Evolutionary conservation across 164 flowering plant species (phyloP).

Genomic region (Saururus chinensis): DNA sequence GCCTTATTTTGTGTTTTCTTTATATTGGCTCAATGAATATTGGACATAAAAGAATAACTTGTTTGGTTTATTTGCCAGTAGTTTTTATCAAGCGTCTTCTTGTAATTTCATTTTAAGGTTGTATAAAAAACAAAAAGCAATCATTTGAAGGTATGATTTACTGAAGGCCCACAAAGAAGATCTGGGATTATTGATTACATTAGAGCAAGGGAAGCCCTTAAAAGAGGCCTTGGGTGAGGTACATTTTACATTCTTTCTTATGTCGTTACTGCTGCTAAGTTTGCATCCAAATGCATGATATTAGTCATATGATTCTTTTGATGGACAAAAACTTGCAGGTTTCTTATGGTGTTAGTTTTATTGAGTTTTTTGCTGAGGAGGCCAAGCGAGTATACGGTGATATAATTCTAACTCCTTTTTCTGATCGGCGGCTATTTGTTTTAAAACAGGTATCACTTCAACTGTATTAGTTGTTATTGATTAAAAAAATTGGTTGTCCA

Average conservation of each 20-base stretch:
- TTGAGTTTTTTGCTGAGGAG: conserved; percentile 92
- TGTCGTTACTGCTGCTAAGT: not conserved
- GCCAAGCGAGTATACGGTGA: conserved; percentile 96
- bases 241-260: conserved; percentile 8
- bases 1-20: no score
- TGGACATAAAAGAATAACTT: no score
- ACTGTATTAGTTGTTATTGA: not conserved
- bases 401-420: conserved; percentile 68
- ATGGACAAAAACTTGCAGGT: conserved; percentile 32
- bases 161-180: conserved; percentile 77
- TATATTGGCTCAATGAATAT: no score
- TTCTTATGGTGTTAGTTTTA: conserved; percentile 69
- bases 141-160: conserved; percentile 77
- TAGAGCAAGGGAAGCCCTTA: conserved; percentile 96
- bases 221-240: conserved; percentile 97
- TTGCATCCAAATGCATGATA: not conserved
- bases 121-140: no score
- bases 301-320: not conserved
- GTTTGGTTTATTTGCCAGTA: no score
- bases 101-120: conserved; percentile 33
- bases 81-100: no score
- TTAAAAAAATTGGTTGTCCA: no score
- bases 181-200: conserved; percentile 88
- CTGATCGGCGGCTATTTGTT: conserved; percentile 84
- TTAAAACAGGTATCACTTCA: conserved; percentile 57